A percentile compares a stretch with the other conserved stretches of the same genome.
These are phyloP conservation scores for Ganoderma meredithae DNA, from an alignment of 1,284 basidiomycete species.

Conservation along the genomic window DNA sequence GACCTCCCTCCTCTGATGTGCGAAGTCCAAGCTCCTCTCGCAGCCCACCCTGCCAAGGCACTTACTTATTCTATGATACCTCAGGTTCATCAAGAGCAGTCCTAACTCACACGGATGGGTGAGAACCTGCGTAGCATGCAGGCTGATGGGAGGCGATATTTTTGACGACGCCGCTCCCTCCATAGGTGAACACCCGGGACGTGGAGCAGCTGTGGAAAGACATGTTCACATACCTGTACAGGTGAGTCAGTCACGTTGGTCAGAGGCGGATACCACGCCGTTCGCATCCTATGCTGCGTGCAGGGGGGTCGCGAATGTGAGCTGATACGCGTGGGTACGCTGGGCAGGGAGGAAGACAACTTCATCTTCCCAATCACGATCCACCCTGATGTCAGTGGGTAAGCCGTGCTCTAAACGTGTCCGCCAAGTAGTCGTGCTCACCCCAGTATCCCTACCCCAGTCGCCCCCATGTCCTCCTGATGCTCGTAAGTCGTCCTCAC, in stretches of 20 bases:
- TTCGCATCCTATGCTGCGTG: not conserved
- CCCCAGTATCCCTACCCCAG: conserved; percentile 28
- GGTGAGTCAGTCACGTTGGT: conserved; percentile 41
- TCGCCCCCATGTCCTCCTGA: conserved; percentile 69
- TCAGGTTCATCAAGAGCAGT: conserved; percentile 72
- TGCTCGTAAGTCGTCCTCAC: conserved; percentile 73
- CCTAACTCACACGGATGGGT: conserved; percentile 76
- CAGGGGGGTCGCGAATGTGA: not conserved
- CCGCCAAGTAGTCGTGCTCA: not conserved
- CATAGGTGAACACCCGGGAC: conserved; percentile 67
- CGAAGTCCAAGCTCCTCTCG: not conserved
- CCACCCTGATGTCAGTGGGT: conserved; percentile 77
- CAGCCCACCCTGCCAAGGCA: not conserved
- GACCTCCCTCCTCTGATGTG: conserved; percentile 77
- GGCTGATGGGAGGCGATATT: not conserved
- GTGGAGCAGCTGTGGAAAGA: conserved; percentile 83
- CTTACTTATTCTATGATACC: no score
- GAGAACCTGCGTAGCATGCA: not conserved
- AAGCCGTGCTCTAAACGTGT: conserved; percentile 31
- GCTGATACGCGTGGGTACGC: not conserved
- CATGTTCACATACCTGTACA: conserved; percentile 73
- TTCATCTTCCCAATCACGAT: conserved; percentile 82
- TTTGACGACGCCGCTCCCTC: not conserved
- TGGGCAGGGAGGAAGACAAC: conserved; percentile 65
- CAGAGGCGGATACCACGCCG: not conserved